These are phyloP conservation scores for Serpula lacrymans DNA, from an alignment of 768 basidiomycete genomes.

Conservation along the genomic window DNA sequence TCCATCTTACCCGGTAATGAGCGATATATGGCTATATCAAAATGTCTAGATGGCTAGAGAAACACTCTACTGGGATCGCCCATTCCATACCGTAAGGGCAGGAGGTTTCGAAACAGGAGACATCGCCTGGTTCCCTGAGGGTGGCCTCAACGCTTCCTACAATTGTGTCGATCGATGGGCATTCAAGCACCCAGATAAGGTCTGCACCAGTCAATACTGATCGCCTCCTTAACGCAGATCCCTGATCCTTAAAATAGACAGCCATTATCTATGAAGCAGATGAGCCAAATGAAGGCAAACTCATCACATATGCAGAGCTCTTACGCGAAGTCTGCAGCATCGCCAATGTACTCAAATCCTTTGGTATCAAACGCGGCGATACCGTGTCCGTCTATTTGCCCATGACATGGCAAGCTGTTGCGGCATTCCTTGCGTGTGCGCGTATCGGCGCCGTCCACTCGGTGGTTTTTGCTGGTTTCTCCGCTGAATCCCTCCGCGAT, in stretches of 20 bases:
- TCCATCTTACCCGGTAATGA: background rate
- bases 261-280: slow-evolving; percentile 99
- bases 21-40: background rate
- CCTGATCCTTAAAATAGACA: slow-evolving; percentile 41
- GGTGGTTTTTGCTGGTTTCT: slow-evolving; percentile 97
- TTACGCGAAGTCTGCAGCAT: slow-evolving; percentile 84
- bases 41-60: slow-evolving; percentile 60
- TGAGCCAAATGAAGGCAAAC: slow-evolving; percentile 76
- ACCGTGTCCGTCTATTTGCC: slow-evolving; percentile 91
- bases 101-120: slow-evolving; percentile 85
- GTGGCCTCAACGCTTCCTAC: slow-evolving; percentile 88
- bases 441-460: slow-evolving; percentile 96
- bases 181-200: slow-evolving; percentile 82
- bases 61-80: slow-evolving; percentile 81
- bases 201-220: slow-evolving; percentile 18
- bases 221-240: background rate
- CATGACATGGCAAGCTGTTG: slow-evolving; percentile 94
- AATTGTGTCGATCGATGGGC: slow-evolving; percentile 99
- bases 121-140: slow-evolving; percentile 96
- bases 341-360: slow-evolving; percentile 87
- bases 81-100: slow-evolving; percentile 81
- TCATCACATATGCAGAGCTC: slow-evolving; percentile 80
- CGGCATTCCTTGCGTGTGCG: slow-evolving; percentile 96
- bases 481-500: slow-evolving; percentile 90
- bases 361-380: slow-evolving; percentile 94